A percentile compares a stretch with the other conserved stretches of the same genome.
These are phyloP conservation scores for Saprolegnia diclina DNA, from an alignment of 352 stramenopile species.

Conservation along the genomic window DNA sequence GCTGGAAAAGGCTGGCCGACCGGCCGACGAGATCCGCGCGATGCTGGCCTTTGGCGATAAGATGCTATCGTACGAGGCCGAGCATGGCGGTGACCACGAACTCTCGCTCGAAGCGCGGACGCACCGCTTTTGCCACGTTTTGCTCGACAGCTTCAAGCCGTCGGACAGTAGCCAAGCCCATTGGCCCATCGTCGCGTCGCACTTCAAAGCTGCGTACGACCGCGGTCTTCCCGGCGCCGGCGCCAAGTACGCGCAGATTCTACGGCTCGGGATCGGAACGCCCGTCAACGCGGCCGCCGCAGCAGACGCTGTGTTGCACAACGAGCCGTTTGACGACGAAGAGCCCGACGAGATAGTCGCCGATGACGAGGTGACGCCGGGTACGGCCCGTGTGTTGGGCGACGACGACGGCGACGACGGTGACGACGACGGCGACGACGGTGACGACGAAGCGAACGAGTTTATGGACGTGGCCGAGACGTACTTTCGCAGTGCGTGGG, in stretches of 20 bases:
- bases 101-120: neutral
- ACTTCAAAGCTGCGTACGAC: neutral
- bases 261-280: neutral
- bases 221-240: neutral
- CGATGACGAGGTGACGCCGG: no score
- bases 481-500: constrained; percentile 10
- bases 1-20: neutral
- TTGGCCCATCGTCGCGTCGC: neutral
- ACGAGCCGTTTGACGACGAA: neutral
- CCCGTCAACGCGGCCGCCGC: neutral
- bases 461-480: constrained; percentile 8
- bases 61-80: neutral
- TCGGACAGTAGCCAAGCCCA: neutral
- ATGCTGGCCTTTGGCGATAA: neutral
- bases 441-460: neutral
- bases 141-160: neutral
- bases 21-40: neutral
- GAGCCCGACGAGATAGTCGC: neutral
- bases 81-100: neutral
- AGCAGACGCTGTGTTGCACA: neutral
- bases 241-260: neutral
- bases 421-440: neutral
- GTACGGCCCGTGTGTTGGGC: no score
- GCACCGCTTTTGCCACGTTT: constrained; percentile 7
- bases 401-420: neutral